Percentiles rank a stretch among this genome's conserved stretches.
These are phyloP conservation scores for Nymphaea colorata DNA, from an alignment of 164 flowering plant genomes.

Conservation along the genomic window DNA sequence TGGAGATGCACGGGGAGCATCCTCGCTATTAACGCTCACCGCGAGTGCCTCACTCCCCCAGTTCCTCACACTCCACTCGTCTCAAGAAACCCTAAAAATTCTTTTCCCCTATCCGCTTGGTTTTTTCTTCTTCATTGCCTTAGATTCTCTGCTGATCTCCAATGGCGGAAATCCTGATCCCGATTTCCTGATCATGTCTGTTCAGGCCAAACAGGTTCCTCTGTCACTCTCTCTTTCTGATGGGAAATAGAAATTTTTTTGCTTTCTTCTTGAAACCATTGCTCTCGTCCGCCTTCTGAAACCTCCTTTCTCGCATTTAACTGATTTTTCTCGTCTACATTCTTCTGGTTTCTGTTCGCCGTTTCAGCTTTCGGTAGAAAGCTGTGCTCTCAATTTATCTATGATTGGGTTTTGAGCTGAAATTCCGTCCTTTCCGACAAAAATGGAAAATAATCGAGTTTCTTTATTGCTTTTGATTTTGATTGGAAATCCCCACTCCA, in stretches of 20 bases:
- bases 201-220: neutral
- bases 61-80: neutral
- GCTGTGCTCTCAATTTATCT: neutral
- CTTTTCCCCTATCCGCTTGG: neutral
- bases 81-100: neutral
- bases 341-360: neutral
- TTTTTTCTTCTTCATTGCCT: neutral
- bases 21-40: neutral
- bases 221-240: neutral
- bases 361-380: neutral
- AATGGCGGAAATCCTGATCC: neutral
- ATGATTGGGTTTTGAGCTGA: neutral
- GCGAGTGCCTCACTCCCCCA: neutral
- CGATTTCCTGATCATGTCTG: neutral
- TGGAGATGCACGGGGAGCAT: neutral
- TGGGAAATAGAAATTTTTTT: neutral
- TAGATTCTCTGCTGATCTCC: neutral
- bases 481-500: too few relatives aligned
- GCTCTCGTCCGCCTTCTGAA: neutral
- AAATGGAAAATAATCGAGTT: too few relatives aligned
- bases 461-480: too few relatives aligned
- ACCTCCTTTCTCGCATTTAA: too few relatives aligned
- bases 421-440: neutral
- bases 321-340: too few relatives aligned
- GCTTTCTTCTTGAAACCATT: neutral